phyloP scores from a whole-genome alignment of 495 filamentous ascomycete genomes.

The Annulohypoxylon moriforme region DNA sequence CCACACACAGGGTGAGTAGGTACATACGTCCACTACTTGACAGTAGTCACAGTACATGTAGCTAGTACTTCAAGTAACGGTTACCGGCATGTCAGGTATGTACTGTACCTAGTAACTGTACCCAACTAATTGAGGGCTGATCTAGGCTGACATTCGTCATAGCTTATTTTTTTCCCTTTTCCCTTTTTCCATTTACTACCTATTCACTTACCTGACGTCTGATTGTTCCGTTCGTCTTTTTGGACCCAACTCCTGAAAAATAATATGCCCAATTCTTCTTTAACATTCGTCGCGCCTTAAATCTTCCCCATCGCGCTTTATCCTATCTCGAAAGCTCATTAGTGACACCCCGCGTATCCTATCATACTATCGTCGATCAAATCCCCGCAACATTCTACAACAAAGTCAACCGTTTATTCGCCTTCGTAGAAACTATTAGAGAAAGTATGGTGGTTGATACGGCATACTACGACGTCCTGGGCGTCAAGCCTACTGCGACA shows the following conservation, averaged over 20 bases:
- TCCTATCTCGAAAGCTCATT: conserved; percentile 2
- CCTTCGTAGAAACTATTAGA: conserved; percentile 1
- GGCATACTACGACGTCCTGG: conserved; percentile 89
- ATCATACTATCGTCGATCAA: not conserved
- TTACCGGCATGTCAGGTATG: too few species aligned
- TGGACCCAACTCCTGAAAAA: conserved; percentile 7
- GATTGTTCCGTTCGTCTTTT: not conserved
- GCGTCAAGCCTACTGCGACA: conserved; percentile 86
- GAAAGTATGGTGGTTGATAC: conserved; percentile 83
- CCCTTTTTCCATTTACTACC: not conserved
- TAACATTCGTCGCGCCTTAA: not conserved
- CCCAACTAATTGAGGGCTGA: not conserved
- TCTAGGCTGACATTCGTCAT: conserved; percentile 35
- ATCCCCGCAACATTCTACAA: conserved; percentile 22
- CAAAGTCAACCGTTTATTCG: not conserved
- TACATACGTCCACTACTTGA: too few species aligned
- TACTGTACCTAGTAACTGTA: too few species aligned
- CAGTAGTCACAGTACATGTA: too few species aligned
- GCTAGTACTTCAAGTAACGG: too few species aligned
- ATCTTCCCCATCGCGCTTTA: not conserved
- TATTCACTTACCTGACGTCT: not conserved
- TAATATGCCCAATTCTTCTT: conserved; percentile 21
- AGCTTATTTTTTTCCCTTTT: conserved; percentile 17
- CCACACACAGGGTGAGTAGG: not conserved
- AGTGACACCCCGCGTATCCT: not conserved